Evolutionary conservation across 2,329 filamentous ascomycete species (phyloP), one percentile per base, ranked within the genome.

Genomic region (Beauveria bassiana): DNA sequence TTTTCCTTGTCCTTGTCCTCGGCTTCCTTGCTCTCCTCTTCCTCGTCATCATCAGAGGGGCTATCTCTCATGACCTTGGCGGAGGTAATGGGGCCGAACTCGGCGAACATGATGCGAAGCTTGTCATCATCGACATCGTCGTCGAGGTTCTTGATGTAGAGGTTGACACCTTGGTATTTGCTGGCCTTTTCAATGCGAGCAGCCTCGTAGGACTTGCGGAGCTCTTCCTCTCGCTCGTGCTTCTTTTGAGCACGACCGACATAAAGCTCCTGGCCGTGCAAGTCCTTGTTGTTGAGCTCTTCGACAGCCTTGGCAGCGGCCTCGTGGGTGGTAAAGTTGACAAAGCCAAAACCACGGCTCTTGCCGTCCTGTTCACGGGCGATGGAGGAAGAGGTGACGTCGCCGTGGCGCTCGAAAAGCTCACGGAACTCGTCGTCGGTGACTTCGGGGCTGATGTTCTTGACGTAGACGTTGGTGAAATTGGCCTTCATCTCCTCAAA

Each of bases 401-500:
- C 89, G 68, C 95, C 95, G 72, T 86, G 96, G 78, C 87, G 87
- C 83, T 95, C 90, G 71, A 99, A 98, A 56, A 98, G 83, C 65
- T 88, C 84, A 70, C 92, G 91, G 86, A 99, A 98, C 74, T 98
- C 89, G 9, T 98, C 93, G 65, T 99, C 95, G 63, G 86, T 89
- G 66, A 88, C 90, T 54, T 97, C 93, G 42, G 80, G 72, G 70
- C 87, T 86, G 70, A 99, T 89, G 82, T 99, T 99, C 88, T 99
- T 99, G 81, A 99, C 91, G 81, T 99, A 99, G 78, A 99, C 88
- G 78, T 99, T 99, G 82, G 95, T 99, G 85, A 96, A 99, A 85
- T 99, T 99, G 78, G 95, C 95, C 88, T 99, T 99, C 93, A 99
- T 99, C 85, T 99, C 95, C 82, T 99, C 95, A 70, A 98, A 98